Base-by-base conservation (phyloP, 2,329 filamentous ascomycete species). In the Lasiodiplodia gonubiensis region DNA sequence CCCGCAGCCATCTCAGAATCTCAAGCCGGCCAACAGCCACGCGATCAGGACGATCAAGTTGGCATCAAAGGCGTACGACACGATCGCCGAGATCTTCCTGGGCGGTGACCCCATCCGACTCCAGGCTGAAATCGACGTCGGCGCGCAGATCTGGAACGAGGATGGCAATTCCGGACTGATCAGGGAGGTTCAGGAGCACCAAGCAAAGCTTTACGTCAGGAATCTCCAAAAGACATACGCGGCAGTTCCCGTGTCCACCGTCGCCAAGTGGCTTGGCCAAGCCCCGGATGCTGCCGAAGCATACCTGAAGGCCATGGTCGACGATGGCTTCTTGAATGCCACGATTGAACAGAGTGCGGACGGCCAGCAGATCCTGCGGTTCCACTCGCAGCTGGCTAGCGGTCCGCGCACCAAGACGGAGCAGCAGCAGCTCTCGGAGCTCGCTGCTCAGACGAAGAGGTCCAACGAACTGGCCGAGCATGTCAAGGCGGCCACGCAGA, bases 111-210 rank as follows among this genome's bases (percentile, higher is more conserved):
- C 87, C 10, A 80, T 82, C 10, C 86, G 86, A 68, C 83, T 97
- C 37, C 86, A 86, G 72, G 82, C 84, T 3, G 91, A 93, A 73
- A 84, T 88, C 18, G 86, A 90, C 39, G 81, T 83, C 16, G 88
- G 89, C 42, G 76, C 81, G 53, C 76, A 81, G 18, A 78, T 88
- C 23, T 96, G 92, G 90, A 77, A 80, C 46, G 84, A 86, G 71
- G 93, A 98, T 72, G 87, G 87, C 55, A 98, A 96, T 73, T 78
- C 81, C 4, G 87, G 89, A 3, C 85, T 98, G 16, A 83, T 97
- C 14, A 80, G 83, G 4, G 88, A 92, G 75, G 89, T 94, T 12
- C 77, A 90, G 48, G 81, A 86, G 23, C 88, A 91, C 11, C 92
- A 94, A 75, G 88, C 91, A 71, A 88, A 89, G 72, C 93, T 90